Evolutionary conservation across 441 rosid species (phyloP), one percentile per base, ranked within the genome.

Genomic region (Gossypium trilobum): DNA sequence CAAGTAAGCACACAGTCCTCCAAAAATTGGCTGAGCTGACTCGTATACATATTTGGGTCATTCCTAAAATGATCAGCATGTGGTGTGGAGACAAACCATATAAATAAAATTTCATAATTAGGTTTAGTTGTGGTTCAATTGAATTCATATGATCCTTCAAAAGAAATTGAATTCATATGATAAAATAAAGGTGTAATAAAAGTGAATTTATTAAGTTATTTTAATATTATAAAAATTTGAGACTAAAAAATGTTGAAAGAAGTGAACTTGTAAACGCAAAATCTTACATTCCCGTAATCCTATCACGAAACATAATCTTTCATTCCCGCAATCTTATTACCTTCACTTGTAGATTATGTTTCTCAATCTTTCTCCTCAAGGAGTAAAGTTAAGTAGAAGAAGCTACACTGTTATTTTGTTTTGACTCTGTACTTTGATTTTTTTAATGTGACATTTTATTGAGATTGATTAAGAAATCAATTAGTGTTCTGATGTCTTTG

Each of bases 51-150:
- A 70, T 89, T 78, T 0, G 99, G 99, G 76, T 95, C 94, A 80
- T 85, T 92, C 75, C 99, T 83, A 75, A 88, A 95, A 81, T 95
- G 99, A 80, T 95, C 97, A 1, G 92, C 99, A 50, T 95, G 99
- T 11, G 97, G 97, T 5, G 99, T 88, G 4, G 91, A 87, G 73
- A 92, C 84, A 77, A 95, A 95, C 8, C 39, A 33, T 33, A 33
- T 33, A 33, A 33, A 33, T 33, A 33, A 33, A 33, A 5, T 33
- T 33, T 33, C 39, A 6, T 33, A 33, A 6, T 33, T 5, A 33
- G 39, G 39, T 33, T 33, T 33, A 33, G 39, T 33, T 33, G 9
- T 33, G 39, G 39, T 33, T 33, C 39, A 33, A 6, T 33, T 33
- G 39, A 33, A 33, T 33, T 33, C 39, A 33, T 33, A 33, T 33